Evolutionary conservation across 179 eudicot species (phyloP).

Genomic region (Spinacia oleracea): DNA sequence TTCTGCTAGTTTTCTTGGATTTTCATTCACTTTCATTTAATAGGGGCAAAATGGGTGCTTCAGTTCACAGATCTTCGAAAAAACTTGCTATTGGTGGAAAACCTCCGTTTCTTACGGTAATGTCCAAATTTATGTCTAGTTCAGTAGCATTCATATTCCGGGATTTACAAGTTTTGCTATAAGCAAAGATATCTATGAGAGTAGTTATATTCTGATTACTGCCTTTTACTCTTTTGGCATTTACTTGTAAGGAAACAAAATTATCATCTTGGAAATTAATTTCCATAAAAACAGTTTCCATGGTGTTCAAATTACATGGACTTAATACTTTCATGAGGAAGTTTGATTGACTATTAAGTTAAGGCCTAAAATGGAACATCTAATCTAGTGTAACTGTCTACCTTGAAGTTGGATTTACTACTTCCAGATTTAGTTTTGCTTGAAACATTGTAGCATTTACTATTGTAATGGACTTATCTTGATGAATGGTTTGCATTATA

Average conservation of each 20-base stretch:
- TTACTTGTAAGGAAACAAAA: neutral
- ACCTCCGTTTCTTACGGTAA: too few relatives aligned
- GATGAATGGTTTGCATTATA: conserved; percentile 1
- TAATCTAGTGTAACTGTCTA: neutral
- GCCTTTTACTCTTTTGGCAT: neutral
- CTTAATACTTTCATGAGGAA: neutral
- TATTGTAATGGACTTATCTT: neutral
- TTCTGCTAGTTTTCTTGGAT: neutral
- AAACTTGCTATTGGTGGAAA: too few relatives aligned
- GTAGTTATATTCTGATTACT: too few relatives aligned
- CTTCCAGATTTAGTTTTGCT: neutral
- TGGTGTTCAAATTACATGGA: neutral
- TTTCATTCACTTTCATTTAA: neutral
- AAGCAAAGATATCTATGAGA: too few relatives aligned
- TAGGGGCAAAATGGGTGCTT: too few relatives aligned
- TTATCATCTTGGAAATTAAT: neutral
- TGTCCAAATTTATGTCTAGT: too few relatives aligned
- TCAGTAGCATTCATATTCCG: too few relatives aligned
- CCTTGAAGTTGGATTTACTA: neutral
- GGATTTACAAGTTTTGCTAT: neutral
- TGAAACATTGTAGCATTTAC: neutral
- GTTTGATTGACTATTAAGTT: neutral
- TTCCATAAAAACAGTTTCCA: too few relatives aligned
- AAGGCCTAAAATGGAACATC: neutral
- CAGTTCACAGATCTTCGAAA: too few relatives aligned